phyloP scores from a whole-genome alignment of 2,329 filamentous ascomycete species.

The Metarhizium guizhouense region DNA sequence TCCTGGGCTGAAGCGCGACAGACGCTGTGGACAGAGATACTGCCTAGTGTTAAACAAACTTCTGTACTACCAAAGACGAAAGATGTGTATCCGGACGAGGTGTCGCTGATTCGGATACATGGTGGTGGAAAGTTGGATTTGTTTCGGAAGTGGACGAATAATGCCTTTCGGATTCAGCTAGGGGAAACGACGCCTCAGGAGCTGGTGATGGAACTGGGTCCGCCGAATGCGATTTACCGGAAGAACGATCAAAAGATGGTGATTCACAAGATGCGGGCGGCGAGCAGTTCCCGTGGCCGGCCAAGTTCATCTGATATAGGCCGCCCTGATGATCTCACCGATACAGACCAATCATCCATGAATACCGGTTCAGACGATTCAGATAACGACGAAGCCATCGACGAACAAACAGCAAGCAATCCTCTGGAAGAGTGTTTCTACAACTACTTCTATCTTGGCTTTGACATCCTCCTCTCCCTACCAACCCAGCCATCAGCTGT shows the following conservation, averaged over 20 bases:
- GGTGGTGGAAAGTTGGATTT: slow-evolving; percentile 74
- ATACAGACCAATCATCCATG: slow-evolving; percentile 67
- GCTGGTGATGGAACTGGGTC: slow-evolving; percentile 79
- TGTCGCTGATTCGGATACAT: slow-evolving; percentile 70
- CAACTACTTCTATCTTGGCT: slow-evolving; percentile 94
- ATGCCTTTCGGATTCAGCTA: slow-evolving; percentile 62
- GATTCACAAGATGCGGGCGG: slow-evolving; percentile 61
- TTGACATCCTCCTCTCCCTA: slow-evolving; percentile 84
- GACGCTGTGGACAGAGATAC: slow-evolving; percentile 64
- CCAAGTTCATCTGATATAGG: slow-evolving; percentile 34
- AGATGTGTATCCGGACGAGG: slow-evolving; percentile 78
- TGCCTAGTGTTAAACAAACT: slow-evolving; percentile 66
- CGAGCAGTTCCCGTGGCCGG: slow-evolving; percentile 40
- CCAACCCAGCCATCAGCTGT: slow-evolving; percentile 56
- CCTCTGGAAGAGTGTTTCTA: slow-evolving; percentile 76
- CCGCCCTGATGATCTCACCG: slow-evolving; percentile 49
- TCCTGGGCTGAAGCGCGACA: slow-evolving; percentile 82
- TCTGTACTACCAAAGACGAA: slow-evolving; percentile 60
- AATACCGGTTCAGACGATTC: slow-evolving; percentile 63
- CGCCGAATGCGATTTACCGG: slow-evolving; percentile 87
- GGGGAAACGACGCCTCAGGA: slow-evolving; percentile 90
- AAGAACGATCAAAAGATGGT: slow-evolving; percentile 85
- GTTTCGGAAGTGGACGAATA: slow-evolving; percentile 58
- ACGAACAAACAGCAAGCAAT: slow-evolving; percentile 44
- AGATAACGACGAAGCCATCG: slow-evolving; percentile 46